Conservation (phyloP, 129 eudicot species). For the Sambucus nigra region DNA sequence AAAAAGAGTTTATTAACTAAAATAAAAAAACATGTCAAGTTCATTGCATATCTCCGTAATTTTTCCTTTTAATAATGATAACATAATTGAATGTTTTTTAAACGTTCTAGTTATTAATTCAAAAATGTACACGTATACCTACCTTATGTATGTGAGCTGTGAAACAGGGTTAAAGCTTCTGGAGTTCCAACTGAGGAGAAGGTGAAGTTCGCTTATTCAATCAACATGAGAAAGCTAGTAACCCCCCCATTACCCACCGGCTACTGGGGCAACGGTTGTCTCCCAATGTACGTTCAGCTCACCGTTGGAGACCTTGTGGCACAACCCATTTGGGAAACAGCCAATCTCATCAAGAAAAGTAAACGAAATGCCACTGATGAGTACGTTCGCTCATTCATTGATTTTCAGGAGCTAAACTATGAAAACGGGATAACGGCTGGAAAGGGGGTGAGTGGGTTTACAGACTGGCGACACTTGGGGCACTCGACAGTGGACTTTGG, state of each 20-base stretch:
- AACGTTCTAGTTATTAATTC: too few relatives aligned
- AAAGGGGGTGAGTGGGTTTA: slow-evolving; percentile 54
- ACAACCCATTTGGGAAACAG: slow-evolving; percentile 69
- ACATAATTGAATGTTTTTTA: too few relatives aligned
- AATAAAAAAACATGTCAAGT: too few relatives aligned
- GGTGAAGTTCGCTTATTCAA: slow-evolving; percentile 59
- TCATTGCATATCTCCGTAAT: too few relatives aligned
- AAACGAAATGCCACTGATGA: slow-evolving; percentile 44
- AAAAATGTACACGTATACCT: too few relatives aligned
- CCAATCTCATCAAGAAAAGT: slow-evolving; percentile 53
- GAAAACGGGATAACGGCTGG: slow-evolving; percentile 58
- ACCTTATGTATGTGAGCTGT: background rate
- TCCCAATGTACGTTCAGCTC: slow-evolving; percentile 49
- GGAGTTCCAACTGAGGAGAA: slow-evolving; percentile 31
- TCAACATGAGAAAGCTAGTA: slow-evolving; percentile 54
- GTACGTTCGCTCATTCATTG: slow-evolving; percentile 60
- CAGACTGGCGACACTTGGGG: slow-evolving; percentile 91
- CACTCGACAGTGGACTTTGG: slow-evolving; percentile 82
- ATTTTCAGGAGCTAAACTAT: slow-evolving; percentile 55
- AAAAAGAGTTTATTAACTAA: too few relatives aligned
- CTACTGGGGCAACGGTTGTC: slow-evolving; percentile 88
- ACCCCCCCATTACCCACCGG: slow-evolving; percentile 57
- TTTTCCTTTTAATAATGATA: too few relatives aligned
- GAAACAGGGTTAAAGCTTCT: slow-evolving; percentile 52
- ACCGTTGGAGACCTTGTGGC: slow-evolving; percentile 39